Evolutionary conservation across 2,329 filamentous ascomycete species (phyloP).

Genomic region (Seiridium cupressi): DNA sequence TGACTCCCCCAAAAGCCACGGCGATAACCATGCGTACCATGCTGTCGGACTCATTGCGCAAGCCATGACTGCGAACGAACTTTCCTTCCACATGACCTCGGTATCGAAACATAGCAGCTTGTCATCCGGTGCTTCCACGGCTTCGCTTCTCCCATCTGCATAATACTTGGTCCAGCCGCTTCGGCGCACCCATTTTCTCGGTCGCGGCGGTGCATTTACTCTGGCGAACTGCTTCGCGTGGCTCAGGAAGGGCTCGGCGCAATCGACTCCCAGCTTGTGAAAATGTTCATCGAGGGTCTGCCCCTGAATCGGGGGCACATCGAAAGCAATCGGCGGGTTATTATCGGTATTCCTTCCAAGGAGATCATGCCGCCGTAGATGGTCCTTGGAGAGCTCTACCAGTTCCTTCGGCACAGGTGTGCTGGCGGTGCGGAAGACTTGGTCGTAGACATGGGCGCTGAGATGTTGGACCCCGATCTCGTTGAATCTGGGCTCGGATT

Average conservation of each 20-base stretch:
- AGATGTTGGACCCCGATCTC: conserved; percentile 94
- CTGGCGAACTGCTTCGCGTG: conserved; percentile 73
- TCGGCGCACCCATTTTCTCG: conserved; percentile 69
- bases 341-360: conserved; percentile 87
- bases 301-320: conserved; percentile 78
- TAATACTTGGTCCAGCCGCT: conserved; percentile 97
- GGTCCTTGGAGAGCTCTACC: conserved; percentile 76
- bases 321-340: conserved; percentile 74
- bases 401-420: conserved; percentile 66
- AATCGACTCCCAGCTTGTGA: conserved; percentile 79
- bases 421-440: conserved; percentile 68
- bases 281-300: conserved; percentile 91
- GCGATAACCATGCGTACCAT: conserved; percentile 98
- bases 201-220: conserved; percentile 56
- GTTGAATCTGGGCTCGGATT: conserved; percentile 71
- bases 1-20: conserved; percentile 86
- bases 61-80: conserved; percentile 92
- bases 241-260: conserved; percentile 78
- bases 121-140: conserved; percentile 75
- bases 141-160: conserved; percentile 66
- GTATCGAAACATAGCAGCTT: conserved; percentile 89
- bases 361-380: conserved; percentile 81
- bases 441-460: conserved; percentile 76
- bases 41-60: conserved; percentile 85
- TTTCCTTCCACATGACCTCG: conserved; percentile 94